These are phyloP conservation scores for Trichosanthes cucumerina DNA, from an alignment of 306 rosid genomes.

Conservation along the genomic window DNA sequence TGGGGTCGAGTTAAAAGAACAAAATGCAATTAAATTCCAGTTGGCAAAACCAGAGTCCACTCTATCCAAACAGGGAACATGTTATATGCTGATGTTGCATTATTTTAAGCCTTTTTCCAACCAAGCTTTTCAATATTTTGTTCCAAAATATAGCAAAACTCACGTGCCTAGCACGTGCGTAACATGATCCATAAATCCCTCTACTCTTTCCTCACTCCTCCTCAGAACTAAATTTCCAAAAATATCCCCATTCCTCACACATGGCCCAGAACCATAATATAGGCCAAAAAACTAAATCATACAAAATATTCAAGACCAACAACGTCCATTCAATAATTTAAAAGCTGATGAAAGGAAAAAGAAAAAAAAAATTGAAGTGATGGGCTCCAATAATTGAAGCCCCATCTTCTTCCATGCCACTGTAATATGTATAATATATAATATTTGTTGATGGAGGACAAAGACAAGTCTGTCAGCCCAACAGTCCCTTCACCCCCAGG, in stretches of 20 bases:
- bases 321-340: conserved; percentile 28
- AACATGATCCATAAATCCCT: conserved; percentile 20
- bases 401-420: conserved; percentile 1
- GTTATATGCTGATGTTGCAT: not conserved
- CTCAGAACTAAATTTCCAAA: not conserved
- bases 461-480: not conserved
- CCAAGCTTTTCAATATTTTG: conserved; percentile 6
- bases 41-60: conserved; percentile 1
- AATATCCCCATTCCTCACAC: not conserved
- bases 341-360: not conserved
- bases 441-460: not conserved
- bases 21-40: not conserved
- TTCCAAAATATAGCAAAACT: conserved; percentile 20
- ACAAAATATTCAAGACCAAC: conserved; percentile 8
- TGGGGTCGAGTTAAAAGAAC: not conserved
- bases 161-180: conserved; percentile 48
- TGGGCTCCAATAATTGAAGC: conserved; percentile 33
- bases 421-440: not conserved
- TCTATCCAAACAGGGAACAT: conserved; percentile 8
- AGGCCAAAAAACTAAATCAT: not conserved
- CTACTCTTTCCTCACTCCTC: not conserved
- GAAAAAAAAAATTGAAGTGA: not conserved
- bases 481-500: conserved; percentile 1
- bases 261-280: not conserved
- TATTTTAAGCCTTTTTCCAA: not conserved